Percentiles rank a stretch among this genome's conserved stretches.
These are phyloP conservation scores for Trichocladium antarcticum DNA, from an alignment of 495 filamentous ascomycete species.

Conservation along the genomic window DNA sequence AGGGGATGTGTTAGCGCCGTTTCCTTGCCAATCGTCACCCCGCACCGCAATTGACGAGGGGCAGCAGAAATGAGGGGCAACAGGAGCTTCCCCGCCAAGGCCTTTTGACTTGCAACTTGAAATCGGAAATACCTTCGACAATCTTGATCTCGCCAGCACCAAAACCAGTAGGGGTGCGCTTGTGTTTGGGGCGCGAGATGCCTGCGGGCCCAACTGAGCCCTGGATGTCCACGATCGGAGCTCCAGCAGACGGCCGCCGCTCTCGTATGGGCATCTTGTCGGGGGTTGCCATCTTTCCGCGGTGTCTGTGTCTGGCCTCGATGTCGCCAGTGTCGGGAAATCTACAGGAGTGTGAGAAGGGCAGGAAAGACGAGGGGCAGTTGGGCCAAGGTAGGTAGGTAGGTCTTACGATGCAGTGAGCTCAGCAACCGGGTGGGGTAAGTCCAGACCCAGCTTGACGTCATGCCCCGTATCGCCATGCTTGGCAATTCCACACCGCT, in stretches of 20 bases:
- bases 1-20: slow-evolving; percentile 12
- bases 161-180: slow-evolving; percentile 85
- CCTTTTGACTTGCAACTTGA: not conserved
- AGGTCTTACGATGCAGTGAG: not conserved
- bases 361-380: not conserved
- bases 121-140: slow-evolving; percentile 54
- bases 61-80: not conserved
- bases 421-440: not conserved
- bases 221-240: slow-evolving; percentile 70
- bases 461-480: no score
- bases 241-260: slow-evolving; percentile 65
- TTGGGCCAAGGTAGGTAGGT: not conserved
- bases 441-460: no score
- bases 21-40: not conserved
- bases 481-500: no score
- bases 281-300: slow-evolving; percentile 28
- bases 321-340: not conserved
- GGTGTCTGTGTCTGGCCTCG: not conserved
- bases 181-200: slow-evolving; percentile 80
- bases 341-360: not conserved
- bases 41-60: slow-evolving; percentile 6
- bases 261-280: slow-evolving; percentile 30
- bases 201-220: slow-evolving; percentile 65
- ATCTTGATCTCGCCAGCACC: slow-evolving; percentile 82
- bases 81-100: not conserved